A percentile compares a stretch with the other conserved stretches of the same genome.
Conservation (phyloP, 2,329 filamentous ascomycete genomes). For the Paraconiothyrium brasiliense region DNA sequence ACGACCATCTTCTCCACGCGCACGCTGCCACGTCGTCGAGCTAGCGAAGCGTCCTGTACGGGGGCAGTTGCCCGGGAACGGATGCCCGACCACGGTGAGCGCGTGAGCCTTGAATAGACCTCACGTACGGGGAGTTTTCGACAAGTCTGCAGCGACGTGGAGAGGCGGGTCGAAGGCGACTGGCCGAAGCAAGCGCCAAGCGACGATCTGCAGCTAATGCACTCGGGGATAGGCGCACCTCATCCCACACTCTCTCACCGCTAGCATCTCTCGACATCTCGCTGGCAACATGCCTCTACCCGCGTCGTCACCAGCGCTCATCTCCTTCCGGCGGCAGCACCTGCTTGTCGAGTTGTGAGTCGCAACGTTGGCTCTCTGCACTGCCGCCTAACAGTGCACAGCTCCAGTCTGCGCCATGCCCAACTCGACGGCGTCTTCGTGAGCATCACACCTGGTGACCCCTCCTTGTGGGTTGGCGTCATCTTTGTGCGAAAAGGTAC, state of each 20-base stretch:
- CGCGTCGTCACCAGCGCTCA: slow-evolving; percentile 35
- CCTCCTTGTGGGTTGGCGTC: slow-evolving; percentile 86
- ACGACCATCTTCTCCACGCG: slow-evolving; percentile 6
- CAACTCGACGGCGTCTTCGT: slow-evolving; percentile 90
- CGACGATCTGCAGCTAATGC: slow-evolving; percentile 9
- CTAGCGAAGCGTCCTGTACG: slow-evolving; percentile 3
- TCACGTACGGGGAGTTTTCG: neutral
- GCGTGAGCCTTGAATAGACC: slow-evolving; percentile 4
- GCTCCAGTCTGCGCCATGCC: slow-evolving; percentile 80
- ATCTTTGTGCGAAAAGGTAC: slow-evolving; percentile 89
- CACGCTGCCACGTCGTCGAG: slow-evolving; percentile 17
- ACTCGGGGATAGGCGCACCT: slow-evolving; percentile 8
- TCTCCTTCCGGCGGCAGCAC: slow-evolving; percentile 74
- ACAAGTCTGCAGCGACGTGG: neutral
- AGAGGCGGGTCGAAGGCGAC: neutral
- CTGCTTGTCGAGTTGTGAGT: slow-evolving; percentile 83
- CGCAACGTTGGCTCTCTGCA: slow-evolving; percentile 26
- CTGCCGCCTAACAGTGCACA: slow-evolving; percentile 53
- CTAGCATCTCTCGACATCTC: slow-evolving; percentile 7
- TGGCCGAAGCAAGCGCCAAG: neutral
- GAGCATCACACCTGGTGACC: slow-evolving; percentile 81
- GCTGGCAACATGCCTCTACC: slow-evolving; percentile 35
- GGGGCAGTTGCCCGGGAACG: neutral
- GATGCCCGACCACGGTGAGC: slow-evolving; percentile 11
- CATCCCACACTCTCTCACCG: slow-evolving; percentile 3